Percentiles rank a stretch among this genome's conserved stretches.
Evolutionary conservation across 306 rosid genomes (phyloP).

Genomic region (Citrullus colocynthis): DNA sequence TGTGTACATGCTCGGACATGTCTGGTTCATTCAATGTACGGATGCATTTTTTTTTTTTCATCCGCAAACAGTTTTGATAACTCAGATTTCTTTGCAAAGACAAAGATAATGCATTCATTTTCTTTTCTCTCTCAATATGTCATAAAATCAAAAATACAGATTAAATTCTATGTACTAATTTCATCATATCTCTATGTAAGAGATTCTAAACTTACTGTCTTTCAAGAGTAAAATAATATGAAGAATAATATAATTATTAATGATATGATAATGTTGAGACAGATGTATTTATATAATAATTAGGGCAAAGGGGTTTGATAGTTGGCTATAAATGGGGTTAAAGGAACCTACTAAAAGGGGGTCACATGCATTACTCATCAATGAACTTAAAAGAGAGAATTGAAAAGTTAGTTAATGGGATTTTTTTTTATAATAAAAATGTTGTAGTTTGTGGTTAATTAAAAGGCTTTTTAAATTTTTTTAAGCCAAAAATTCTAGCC

Average conservation of each 20-base stretch:
- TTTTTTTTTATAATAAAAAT: not conserved
- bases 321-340: not conserved
- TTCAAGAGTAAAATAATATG: too few species aligned
- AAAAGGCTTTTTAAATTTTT: not conserved
- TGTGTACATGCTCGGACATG: conserved; percentile 26
- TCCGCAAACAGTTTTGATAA: not conserved
- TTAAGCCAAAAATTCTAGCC: not conserved
- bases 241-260: too few species aligned
- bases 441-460: not conserved
- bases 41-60: not conserved
- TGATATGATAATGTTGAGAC: not conserved
- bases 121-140: not conserved
- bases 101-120: conserved; percentile 19
- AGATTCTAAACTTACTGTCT: too few species aligned
- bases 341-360: not conserved
- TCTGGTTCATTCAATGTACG: conserved; percentile 14
- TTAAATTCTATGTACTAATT: not conserved
- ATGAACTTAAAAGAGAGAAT: not conserved
- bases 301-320: not conserved
- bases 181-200: too few species aligned
- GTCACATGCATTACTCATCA: conserved; percentile 2
- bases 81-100: not conserved
- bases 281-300: not conserved
- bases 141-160: not conserved
- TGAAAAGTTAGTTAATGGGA: not conserved